These are phyloP conservation scores for Phytophthora ohioensis DNA, from an alignment of 352 stramenopile species.

Conservation along the genomic window DNA sequence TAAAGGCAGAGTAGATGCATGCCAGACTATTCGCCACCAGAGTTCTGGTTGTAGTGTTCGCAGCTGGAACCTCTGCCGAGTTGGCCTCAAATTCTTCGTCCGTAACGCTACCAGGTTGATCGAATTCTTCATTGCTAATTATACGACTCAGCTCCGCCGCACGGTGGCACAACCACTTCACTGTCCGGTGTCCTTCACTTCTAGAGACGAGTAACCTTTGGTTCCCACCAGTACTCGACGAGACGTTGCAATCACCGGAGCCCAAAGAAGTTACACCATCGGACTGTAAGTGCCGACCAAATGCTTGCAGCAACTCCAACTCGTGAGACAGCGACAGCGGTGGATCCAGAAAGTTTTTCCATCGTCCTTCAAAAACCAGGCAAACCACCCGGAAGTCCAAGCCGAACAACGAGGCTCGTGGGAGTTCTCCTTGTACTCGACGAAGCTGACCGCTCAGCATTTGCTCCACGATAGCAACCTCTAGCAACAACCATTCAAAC, in stretches of 20 bases:
- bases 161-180: slow-evolving; percentile 62
- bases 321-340: slow-evolving; percentile 54
- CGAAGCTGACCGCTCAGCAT: slow-evolving; percentile 45
- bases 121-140: slow-evolving; percentile 44
- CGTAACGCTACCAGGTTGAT: slow-evolving; percentile 28
- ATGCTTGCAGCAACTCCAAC: slow-evolving; percentile 56
- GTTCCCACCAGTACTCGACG: slow-evolving; percentile 26
- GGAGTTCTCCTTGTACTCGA: slow-evolving; percentile 39
- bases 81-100: slow-evolving; percentile 29
- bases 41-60: slow-evolving; percentile 27
- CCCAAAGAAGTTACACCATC: slow-evolving; percentile 21
- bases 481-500: slow-evolving; percentile 43
- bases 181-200: slow-evolving; percentile 54
- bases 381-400: slow-evolving; percentile 62
- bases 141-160: slow-evolving; percentile 33
- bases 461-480: slow-evolving; percentile 45
- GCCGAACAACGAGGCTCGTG: slow-evolving; percentile 55
- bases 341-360: slow-evolving; percentile 39
- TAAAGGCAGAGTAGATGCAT: slow-evolving; percentile 53
- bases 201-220: slow-evolving; percentile 36
- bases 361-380: slow-evolving; percentile 58
- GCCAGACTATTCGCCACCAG: slow-evolving; percentile 40
- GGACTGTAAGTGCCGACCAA: slow-evolving; percentile 49
- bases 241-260: slow-evolving; percentile 5
- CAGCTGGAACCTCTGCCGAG: slow-evolving; percentile 10